These are phyloP conservation scores for Apiospora arundinis DNA, from an alignment of 2,329 filamentous ascomycete species.

Conservation along the genomic window DNA sequence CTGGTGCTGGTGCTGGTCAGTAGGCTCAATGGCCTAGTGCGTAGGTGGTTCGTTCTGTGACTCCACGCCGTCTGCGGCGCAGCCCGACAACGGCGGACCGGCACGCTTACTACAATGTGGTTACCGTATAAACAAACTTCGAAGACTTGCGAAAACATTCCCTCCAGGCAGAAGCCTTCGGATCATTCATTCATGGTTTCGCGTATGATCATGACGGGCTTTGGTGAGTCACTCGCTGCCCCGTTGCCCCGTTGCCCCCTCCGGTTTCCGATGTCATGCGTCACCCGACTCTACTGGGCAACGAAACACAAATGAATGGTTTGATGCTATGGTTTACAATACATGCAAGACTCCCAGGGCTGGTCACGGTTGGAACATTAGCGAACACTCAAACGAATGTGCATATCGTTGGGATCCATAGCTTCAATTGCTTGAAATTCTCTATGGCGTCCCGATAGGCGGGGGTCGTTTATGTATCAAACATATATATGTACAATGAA, in stretches of 20 bases:
- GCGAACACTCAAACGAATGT: background rate
- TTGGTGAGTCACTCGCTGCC: background rate
- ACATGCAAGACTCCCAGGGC: too few species aligned
- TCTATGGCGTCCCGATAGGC: background rate
- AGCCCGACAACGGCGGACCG: background rate
- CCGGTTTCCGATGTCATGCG: too few species aligned
- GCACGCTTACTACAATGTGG: background rate
- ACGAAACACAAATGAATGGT: too few species aligned
- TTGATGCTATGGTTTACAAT: too few species aligned
- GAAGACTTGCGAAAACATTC: background rate
- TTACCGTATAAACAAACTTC: background rate
- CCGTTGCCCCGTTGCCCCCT: too few species aligned
- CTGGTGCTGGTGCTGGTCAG: background rate
- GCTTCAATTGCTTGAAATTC: background rate
- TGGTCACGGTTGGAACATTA: background rate
- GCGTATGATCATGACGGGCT: background rate
- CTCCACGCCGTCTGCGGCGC: background rate
- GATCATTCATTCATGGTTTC: too few species aligned
- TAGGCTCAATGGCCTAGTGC: background rate
- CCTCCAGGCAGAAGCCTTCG: background rate
- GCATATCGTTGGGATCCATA: background rate
- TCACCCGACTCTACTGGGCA: too few species aligned
- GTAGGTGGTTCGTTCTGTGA: background rate
- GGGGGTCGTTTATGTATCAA: background rate
- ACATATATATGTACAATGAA: constrained; percentile 6